Conservation (phyloP, 345 rosid species). For the Aegle marmelos region DNA sequence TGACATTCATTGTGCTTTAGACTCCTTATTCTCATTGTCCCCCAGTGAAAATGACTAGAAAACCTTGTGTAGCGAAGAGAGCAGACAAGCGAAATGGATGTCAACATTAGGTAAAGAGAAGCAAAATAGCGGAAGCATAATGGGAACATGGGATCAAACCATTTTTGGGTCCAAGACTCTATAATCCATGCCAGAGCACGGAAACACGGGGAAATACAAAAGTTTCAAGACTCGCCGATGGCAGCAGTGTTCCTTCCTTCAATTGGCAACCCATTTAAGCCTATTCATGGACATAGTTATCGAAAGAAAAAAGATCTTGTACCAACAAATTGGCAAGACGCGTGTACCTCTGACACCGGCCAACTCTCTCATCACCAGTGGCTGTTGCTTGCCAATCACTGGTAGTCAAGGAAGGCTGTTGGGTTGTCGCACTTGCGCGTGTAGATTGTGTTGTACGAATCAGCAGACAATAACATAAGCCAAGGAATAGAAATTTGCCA, state of each 20-base stretch:
- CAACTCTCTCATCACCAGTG: background rate
- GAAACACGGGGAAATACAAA: background rate
- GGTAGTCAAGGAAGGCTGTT: background rate
- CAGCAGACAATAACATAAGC: background rate
- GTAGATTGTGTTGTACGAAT: background rate
- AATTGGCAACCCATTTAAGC: background rate
- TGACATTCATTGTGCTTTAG: no score
- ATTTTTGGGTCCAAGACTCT: background rate
- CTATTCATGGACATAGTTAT: background rate
- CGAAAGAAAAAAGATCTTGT: background rate
- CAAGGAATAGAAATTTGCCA: background rate
- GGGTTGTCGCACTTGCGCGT: background rate
- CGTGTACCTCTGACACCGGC: background rate
- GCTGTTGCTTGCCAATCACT: constrained; percentile 12
- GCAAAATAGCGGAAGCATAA: constrained; percentile 1
- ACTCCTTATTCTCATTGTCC: background rate
- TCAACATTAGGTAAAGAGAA: background rate
- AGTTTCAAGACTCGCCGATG: background rate
- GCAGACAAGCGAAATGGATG: constrained; percentile 8
- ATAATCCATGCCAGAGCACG: background rate
- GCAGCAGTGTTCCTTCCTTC: background rate
- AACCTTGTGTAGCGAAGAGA: background rate
- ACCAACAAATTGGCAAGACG: constrained; percentile 1
- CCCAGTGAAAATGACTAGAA: constrained; percentile 17
- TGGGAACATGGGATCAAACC: background rate